Evolutionary conservation across 163 green algal genomes (phyloP).

Genomic region (Botryococcus braunii): DNA sequence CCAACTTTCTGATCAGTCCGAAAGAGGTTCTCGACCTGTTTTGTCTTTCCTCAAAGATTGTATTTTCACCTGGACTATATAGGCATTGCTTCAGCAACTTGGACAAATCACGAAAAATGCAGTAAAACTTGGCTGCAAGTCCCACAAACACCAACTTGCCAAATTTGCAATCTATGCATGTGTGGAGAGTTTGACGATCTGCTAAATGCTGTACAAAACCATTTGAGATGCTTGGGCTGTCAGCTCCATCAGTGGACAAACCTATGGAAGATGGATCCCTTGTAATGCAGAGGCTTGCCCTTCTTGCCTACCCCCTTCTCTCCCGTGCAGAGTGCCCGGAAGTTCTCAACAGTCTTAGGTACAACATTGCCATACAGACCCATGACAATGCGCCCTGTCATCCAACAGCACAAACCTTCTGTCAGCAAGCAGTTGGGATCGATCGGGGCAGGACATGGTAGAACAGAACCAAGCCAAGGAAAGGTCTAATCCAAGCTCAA

Average conservation of each 20-base stretch:
- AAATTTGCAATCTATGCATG: not conserved
- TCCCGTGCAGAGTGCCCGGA: slow-evolving; percentile 67
- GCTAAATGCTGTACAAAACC: too few species aligned
- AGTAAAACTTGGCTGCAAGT: not conserved
- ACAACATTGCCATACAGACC: slow-evolving; percentile 81
- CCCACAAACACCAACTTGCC: not conserved
- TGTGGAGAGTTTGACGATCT: too few species aligned
- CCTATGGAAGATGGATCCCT: slow-evolving; percentile 83
- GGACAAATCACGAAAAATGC: too few species aligned
- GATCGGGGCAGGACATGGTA: not conserved
- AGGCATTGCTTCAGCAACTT: too few species aligned
- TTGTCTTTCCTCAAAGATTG: too few species aligned
- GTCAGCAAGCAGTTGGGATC: not conserved
- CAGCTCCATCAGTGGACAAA: not conserved
- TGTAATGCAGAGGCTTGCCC: slow-evolving; percentile 86
- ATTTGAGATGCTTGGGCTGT: too few species aligned
- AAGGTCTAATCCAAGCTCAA: not conserved
- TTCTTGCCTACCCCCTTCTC: slow-evolving; percentile 75
- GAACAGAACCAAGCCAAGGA: not conserved
- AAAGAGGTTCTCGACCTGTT: too few species aligned
- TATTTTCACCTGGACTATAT: too few species aligned
- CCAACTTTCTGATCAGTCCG: too few species aligned
- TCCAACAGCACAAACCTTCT: not conserved
- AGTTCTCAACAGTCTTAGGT: slow-evolving; percentile 93
- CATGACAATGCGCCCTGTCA: slow-evolving; percentile 64